Percentiles rank a stretch among this genome's conserved stretches.
phyloP scores from a whole-genome alignment of 805 yeast species.

The Suhomyces vadensis region DNA sequence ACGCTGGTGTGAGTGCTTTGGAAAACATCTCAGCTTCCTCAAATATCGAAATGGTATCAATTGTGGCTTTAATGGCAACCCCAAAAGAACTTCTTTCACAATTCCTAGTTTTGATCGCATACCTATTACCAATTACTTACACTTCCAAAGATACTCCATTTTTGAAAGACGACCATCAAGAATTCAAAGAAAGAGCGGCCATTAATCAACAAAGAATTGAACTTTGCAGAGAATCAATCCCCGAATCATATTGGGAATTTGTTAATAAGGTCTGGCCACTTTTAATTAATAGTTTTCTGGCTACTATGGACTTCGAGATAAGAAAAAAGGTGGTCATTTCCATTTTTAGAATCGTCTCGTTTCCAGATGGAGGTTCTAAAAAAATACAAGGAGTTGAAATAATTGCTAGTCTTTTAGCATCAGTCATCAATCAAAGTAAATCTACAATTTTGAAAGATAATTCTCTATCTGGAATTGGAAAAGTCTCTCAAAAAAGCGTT shows the following conservation, averaged over 20 bases:
- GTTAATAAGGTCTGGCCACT: slow-evolving; percentile 50
- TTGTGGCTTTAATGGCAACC: slow-evolving; percentile 71
- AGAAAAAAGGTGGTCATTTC: slow-evolving; percentile 58
- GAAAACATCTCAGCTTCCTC: slow-evolving; percentile 6
- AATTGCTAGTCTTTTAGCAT: slow-evolving; percentile 54
- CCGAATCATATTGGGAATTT: slow-evolving; percentile 34
- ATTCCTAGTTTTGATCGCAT: slow-evolving; percentile 55
- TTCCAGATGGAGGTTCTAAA: slow-evolving; percentile 32
- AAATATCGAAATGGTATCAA: slow-evolving; percentile 35
- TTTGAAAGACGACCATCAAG: slow-evolving; percentile 21
- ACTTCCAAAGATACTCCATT: slow-evolving; percentile 32
- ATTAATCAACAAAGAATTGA: slow-evolving; percentile 35
- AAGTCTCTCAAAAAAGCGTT: background rate
- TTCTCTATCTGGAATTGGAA: background rate
- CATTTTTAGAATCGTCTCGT: slow-evolving; percentile 51
- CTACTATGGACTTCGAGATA: slow-evolving; percentile 67
- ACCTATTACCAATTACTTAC: slow-evolving; percentile 54
- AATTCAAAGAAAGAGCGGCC: slow-evolving; percentile 21
- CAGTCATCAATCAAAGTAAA: slow-evolving; percentile 59
- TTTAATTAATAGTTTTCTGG: slow-evolving; percentile 63
- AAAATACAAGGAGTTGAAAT: slow-evolving; percentile 33
- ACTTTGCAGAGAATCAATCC: slow-evolving; percentile 27
- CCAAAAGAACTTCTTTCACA: slow-evolving; percentile 65
- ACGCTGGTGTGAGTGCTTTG: slow-evolving; percentile 5
- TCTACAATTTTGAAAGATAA: slow-evolving; percentile 20